phyloP scores from a whole-genome alignment of 768 basidiomycete genomes.

The Chalciporus piperatus region DNA sequence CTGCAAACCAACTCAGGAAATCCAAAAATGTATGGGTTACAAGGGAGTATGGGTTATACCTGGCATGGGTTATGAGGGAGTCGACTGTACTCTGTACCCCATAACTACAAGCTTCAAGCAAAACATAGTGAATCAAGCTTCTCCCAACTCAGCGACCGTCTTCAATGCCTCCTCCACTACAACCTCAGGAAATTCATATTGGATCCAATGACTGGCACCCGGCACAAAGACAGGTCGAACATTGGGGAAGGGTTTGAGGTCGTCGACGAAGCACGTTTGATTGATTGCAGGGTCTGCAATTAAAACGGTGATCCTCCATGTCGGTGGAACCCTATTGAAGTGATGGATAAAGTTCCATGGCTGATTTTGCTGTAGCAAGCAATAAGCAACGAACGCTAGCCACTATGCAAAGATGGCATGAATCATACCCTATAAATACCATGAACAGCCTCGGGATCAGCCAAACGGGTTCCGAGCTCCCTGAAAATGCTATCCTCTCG shows the following conservation, averaged over 20 bases:
- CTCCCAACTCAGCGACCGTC: not conserved
- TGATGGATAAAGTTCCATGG: constrained; percentile 16
- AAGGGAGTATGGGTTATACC: too few species aligned
- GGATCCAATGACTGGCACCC: constrained; percentile 18
- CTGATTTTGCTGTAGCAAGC: constrained; percentile 8
- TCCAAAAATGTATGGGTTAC: too few species aligned
- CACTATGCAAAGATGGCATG: not conserved
- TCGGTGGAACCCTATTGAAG: constrained; percentile 1
- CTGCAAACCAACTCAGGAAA: too few species aligned
- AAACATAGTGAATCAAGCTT: not conserved
- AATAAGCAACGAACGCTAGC: not conserved
- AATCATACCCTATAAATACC: constrained; percentile 4
- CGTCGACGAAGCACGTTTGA: constrained; percentile 6
- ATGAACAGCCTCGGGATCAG: constrained; percentile 3
- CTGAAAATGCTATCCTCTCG: constrained; percentile 9
- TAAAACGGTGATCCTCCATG: constrained; percentile 8
- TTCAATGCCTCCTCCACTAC: constrained; percentile 11
- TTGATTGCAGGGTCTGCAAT: constrained; percentile 9
- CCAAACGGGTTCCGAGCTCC: constrained; percentile 4
- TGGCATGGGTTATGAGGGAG: too few species aligned
- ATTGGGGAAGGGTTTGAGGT: constrained; percentile 3
- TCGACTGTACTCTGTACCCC: too few species aligned
- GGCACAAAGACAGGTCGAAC: constrained; percentile 9
- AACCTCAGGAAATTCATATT: constrained; percentile 15
- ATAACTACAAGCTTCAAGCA: too few species aligned